Percentiles rank a stretch among this genome's conserved stretches.
Conservation (phyloP, 1,284 basidiomycete genomes). For the Peniophora sp. region DNA sequence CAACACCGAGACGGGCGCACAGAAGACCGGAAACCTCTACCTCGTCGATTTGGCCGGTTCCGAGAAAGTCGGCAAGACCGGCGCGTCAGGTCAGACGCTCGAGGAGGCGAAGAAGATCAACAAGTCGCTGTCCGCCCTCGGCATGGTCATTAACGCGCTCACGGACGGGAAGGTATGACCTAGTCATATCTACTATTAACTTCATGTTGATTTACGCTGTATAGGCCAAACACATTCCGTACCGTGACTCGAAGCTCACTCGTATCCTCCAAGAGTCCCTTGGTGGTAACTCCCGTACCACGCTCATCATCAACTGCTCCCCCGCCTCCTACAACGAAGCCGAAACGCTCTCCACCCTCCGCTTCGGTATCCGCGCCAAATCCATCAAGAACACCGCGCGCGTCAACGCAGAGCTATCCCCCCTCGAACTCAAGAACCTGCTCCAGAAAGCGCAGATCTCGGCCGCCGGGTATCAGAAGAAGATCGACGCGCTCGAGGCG, state of each 20-base stretch:
- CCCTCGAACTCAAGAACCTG: slow-evolving; percentile 89
- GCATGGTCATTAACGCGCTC: slow-evolving; percentile 99
- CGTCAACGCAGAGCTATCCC: slow-evolving; percentile 97
- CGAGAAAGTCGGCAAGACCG: slow-evolving; percentile 99
- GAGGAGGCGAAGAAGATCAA: slow-evolving; percentile 99
- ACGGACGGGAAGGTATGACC: slow-evolving; percentile 91
- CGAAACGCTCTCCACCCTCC: slow-evolving; percentile 94
- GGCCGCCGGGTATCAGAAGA: slow-evolving; percentile 78
- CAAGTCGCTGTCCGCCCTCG: slow-evolving; percentile 94
- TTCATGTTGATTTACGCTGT: background rate
- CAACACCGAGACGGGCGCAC: slow-evolving; percentile 92
- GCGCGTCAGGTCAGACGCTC: slow-evolving; percentile 95
- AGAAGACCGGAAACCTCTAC: slow-evolving; percentile 96
- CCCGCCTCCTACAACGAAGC: slow-evolving; percentile 95
- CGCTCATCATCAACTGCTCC: slow-evolving; percentile 98
- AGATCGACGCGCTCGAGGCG: slow-evolving; percentile 85
- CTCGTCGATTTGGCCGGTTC: slow-evolving; percentile 98
- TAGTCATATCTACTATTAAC: slow-evolving; percentile 12
- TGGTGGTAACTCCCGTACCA: slow-evolving; percentile 98
- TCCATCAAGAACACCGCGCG: slow-evolving; percentile 99
- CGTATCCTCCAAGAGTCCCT: slow-evolving; percentile 99
- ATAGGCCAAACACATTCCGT: slow-evolving; percentile 95
- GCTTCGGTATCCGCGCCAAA: slow-evolving; percentile 98
- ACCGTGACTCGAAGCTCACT: slow-evolving; percentile 98
- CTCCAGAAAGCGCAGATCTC: slow-evolving; percentile 88